phyloP scores from a whole-genome alignment of 805 yeast genomes.

The Wickerhamomyces bovis region DNA sequence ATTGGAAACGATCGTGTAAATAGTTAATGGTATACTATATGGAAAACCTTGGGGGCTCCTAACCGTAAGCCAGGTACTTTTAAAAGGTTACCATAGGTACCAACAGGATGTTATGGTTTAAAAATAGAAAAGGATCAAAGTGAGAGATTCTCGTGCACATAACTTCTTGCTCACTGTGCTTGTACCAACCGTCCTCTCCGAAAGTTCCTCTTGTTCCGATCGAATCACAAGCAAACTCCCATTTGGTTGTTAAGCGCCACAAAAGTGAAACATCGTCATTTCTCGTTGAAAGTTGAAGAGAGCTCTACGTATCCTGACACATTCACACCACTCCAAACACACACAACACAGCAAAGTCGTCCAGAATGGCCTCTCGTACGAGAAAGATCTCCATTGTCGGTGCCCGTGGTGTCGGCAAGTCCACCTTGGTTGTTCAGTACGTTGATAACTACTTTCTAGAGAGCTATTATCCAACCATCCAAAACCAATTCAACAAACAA shows the following conservation, averaged over 20 bases:
- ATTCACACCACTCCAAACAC: background rate
- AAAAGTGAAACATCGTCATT: background rate
- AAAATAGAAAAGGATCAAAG: too few species aligned
- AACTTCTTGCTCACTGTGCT: too few species aligned
- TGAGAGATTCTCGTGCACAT: too few species aligned
- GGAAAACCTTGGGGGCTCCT: background rate
- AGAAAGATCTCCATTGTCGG: slow-evolving; percentile 85
- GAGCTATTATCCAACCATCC: slow-evolving; percentile 73
- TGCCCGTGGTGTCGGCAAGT: slow-evolving; percentile 81
- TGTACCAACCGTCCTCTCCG: background rate
- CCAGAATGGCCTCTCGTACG: slow-evolving; percentile 29
- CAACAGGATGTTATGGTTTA: too few species aligned
- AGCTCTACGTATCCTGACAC: background rate
- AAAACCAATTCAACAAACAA: slow-evolving; percentile 10
- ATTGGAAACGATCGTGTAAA: background rate
- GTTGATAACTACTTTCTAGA: slow-evolving; percentile 88
- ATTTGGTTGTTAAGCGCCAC: background rate
- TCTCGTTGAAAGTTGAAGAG: background rate
- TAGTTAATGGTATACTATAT: background rate
- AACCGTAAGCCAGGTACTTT: background rate
- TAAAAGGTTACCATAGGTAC: too few species aligned
- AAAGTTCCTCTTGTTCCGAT: too few species aligned
- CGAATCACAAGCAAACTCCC: background rate
- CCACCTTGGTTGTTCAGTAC: slow-evolving; percentile 77
- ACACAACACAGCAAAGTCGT: background rate